Conservation (phyloP, 129 eudicot genomes). For the Chrysanthemum seticuspe region DNA sequence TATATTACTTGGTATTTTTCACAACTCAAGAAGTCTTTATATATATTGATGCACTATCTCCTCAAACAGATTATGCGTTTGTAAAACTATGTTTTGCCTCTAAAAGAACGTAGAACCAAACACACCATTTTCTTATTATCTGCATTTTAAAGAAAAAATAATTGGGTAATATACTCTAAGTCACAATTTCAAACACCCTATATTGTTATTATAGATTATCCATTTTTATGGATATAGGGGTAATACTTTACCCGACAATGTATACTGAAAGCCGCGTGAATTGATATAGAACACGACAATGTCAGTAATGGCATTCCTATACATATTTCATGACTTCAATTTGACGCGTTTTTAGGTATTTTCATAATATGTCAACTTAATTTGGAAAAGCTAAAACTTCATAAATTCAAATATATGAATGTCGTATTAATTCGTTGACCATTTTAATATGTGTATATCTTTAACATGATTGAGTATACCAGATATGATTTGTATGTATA, state of each 20-base stretch:
- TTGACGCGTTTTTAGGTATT: too few relatives aligned
- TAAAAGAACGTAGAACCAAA: too few relatives aligned
- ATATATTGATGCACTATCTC: too few relatives aligned
- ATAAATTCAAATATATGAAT: slow-evolving; percentile 19
- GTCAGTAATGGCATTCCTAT: not conserved
- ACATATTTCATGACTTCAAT: too few relatives aligned
- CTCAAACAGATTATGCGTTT: too few relatives aligned
- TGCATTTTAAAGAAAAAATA: too few relatives aligned
- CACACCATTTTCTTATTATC: too few relatives aligned
- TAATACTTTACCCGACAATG: not conserved
- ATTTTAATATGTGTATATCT: slow-evolving; percentile 6
- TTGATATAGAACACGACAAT: slow-evolving; percentile 14
- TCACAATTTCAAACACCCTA: too few relatives aligned
- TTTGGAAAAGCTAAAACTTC: slow-evolving; percentile 4
- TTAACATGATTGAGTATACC: slow-evolving; percentile 8
- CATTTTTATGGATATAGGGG: not conserved
- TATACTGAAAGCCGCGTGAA: not conserved
- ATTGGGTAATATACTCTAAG: too few relatives aligned
- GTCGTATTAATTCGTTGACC: slow-evolving; percentile 21
- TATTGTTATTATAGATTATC: not conserved
- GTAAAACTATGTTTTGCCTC: too few relatives aligned
- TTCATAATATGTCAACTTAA: not conserved
- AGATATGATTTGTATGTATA: not conserved
- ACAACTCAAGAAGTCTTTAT: too few relatives aligned
- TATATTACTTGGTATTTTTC: too few relatives aligned